Evolutionary conservation across 768 basidiomycete species (phyloP), one percentile per base, ranked within the genome.

Genomic region (Phaeotremella skinneri): DNA sequence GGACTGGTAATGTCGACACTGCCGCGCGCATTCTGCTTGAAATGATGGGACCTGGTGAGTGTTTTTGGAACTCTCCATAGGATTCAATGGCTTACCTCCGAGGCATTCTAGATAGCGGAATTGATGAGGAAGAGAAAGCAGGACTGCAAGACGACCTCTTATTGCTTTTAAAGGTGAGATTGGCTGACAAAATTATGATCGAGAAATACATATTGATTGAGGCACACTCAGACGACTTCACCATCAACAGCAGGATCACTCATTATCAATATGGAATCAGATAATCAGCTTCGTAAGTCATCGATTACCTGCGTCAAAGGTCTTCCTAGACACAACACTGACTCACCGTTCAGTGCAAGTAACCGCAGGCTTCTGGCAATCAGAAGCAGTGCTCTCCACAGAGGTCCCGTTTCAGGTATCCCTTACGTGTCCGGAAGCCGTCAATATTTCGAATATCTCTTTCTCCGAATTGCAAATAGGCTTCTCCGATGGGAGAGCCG

Each of bases 21-120:
- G 86, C 86, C 42, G 83, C 91, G 49, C 83, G 81, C 62, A 75
- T 93, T n/a, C 74, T 92, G 55, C 71, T 93, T 11, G 90, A 94
- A 75, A 87, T 93, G 84, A 78, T 94, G 56, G 84, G 84, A 9
- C 84, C 88, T 66, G 87, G 91, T 89, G 52, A 58, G 81, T 72
- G 45, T 21, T 52, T 20, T 20, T 13, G 29, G 27, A 20, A 30
- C 26, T 21, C 29, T 60, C 54, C 4, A 6, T 39, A 14, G 14
- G 27, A 27, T 1, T 32, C 43, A 7, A 21, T 21, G 4, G 31
- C 21, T 2, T 16, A 43, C 61, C 63, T 20, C 61, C 31, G 20
- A 9, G 54, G 39, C 6, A 2, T 0, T 49, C 32, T 50, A 64
- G 64, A 56, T 16, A 63, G 62, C 42, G 64, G 67, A 5, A 43